Evolutionary conservation across 108 stramenopile species (phyloP).

Genomic region (Fragilariopsis cylindrus): DNA sequence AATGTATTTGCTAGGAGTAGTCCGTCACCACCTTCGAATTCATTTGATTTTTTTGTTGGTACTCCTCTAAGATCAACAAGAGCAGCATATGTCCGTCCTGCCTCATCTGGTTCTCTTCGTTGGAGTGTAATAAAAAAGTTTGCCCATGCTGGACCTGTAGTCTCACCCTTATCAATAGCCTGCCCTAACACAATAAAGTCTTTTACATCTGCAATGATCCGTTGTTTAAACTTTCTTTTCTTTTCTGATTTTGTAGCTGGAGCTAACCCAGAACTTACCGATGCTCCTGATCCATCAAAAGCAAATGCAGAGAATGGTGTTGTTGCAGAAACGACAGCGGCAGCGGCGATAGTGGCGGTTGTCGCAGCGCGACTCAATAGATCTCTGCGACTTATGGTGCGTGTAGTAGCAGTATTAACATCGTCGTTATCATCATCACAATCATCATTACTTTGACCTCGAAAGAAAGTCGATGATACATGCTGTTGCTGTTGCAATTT

Average conservation of each 20-base stretch:
- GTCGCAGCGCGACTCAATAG: neutral
- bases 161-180: slow-evolving; percentile 41
- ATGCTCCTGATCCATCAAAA: slow-evolving; percentile 54
- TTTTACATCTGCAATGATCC: slow-evolving; percentile 49
- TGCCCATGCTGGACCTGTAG: slow-evolving; percentile 46
- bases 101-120: slow-evolving; percentile 47
- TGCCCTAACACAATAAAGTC: slow-evolving; percentile 47
- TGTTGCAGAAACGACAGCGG: neutral
- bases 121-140: slow-evolving; percentile 53
- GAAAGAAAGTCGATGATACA: too few relatives aligned
- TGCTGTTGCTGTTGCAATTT: too few relatives aligned
- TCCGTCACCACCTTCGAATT: slow-evolving; percentile 46
- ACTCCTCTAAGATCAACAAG: slow-evolving; percentile 50
- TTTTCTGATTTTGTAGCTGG: slow-evolving; percentile 42
- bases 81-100: slow-evolving; percentile 53
- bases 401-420: neutral
- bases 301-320: slow-evolving; percentile 18
- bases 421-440: neutral
- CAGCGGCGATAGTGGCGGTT: neutral
- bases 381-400: neutral
- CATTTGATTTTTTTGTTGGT: slow-evolving; percentile 20
- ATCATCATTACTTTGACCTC: neutral
- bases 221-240: slow-evolving; percentile 28
- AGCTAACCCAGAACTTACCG: slow-evolving; percentile 38
- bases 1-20: slow-evolving; percentile 45